Base-by-base conservation (phyloP, 768 basidiomycete species). In the Mycena rosella region DNA sequence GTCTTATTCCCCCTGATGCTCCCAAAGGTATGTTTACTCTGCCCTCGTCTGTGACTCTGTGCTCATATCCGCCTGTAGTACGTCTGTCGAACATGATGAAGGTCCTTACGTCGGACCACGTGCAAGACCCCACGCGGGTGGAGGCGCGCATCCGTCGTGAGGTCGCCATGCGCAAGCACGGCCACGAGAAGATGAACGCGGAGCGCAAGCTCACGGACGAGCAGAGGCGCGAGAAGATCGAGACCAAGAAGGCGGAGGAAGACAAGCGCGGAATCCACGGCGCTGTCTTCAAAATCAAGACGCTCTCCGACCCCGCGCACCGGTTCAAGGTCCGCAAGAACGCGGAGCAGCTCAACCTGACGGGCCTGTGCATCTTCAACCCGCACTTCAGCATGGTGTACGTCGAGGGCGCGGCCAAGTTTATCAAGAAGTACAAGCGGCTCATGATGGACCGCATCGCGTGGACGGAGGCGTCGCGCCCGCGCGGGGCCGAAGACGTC, bases 241-340 rank as follows among this genome's bases (percentile, higher is more conserved):
- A 98, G 78, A 84, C 78, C 63, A 95, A 96, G 85, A 96, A 96
- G 80, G 75, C 82, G 11, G 93, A 95, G 60, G 93, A 96, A 73
- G 97, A 98, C 78, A 89, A 92, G 81, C 94, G 89, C 77, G 98
- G 85, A 27, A 90, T 89, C 30, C 88, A 82, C 67, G 96, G 91
- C 13, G 93, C 94, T 26, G 92, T 95, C 7, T 99, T 94, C 88
- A 98, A 96, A 81, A 85, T 99, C 72, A 92, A 92, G 76, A 91
- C 88, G 61, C 88, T 99, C 51, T 86, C 90, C n/a, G 96, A 99
- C 76, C 95, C 93, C 1, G 86, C 94, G 14, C 98, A 99, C 73
- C 91, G 94, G 67, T 98, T 95, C 86, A 99, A 99, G 83, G 94
- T 98, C 58, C 90, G 94, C 65, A 96, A 94, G 84, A 99, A 99